Evolutionary conservation across 352 stramenopile species (phyloP), one percentile per base, ranked within the genome.

Genomic region (Phytophthora cajani): DNA sequence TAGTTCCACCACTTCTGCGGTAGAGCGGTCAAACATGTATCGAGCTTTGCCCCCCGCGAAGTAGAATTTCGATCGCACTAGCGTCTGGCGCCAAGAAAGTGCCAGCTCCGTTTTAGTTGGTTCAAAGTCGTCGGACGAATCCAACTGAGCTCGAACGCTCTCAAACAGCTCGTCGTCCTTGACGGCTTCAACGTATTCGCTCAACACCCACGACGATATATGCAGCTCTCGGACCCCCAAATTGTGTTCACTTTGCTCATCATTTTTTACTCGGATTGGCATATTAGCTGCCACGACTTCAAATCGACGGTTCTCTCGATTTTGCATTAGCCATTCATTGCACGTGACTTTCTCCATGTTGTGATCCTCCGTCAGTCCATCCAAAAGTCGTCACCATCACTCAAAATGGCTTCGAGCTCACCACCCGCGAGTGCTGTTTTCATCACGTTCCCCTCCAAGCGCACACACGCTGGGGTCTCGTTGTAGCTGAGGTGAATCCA

Each of bases 381-480:
- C 50, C 21, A 67, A 50, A 67, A 67, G 55, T 49, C 10, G 6
- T 65, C 58, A 36, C 52, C 30, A n/a, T 58, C 47, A 10, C 19
- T 14, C 23, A 65, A 50, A 4, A 58, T 33, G 0, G 2, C 23
- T 27, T 27, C 23, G 23, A 27, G 23, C 23, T 27, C 23, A 27
- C 23, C 23, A 27, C 23, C 23, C 2, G 23, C 14, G 14, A 19
- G 4, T 50, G 17, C 46, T 7, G 32, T 60, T 33, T 67, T 52
- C 60, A 49, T 67, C n/a, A 16, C 11, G 23, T 59, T 59, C 38
- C 54, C 54, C 16, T 64, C 46, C 33, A 69, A 59, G 42, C 62
- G 54, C 10, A 69, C 62, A 30, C 53, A 64, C 33, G 23, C 5
- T 16, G 44, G 44, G 27, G 40, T 8, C 5, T n/a, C 10, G 14